Evolutionary conservation across 2,329 filamentous ascomycete species (phyloP).

Genomic region (Colletotrichum eremochloae): DNA sequence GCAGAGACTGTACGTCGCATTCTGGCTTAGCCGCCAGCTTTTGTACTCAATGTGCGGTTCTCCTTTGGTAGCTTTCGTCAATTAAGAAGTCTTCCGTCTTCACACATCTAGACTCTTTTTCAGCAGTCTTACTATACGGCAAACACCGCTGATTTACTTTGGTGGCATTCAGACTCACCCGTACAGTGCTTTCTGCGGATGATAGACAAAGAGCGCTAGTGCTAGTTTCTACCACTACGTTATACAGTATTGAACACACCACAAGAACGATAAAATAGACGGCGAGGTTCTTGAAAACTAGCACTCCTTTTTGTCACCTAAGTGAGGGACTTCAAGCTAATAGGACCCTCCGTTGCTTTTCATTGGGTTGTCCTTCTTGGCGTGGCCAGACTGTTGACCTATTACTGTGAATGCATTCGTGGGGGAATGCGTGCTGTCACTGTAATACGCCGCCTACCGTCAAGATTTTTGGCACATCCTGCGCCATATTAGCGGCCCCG

Average conservation of each 20-base stretch:
- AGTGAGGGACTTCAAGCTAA: no score
- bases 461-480: slow-evolving; percentile 31
- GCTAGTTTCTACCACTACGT: no score
- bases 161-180: not conserved
- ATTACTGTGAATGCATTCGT: slow-evolving; percentile 1
- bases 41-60: not conserved
- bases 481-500: slow-evolving; percentile 14
- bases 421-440: slow-evolving; percentile 27
- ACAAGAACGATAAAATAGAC: no score
- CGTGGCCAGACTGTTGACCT: no score
- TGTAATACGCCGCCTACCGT: slow-evolving; percentile 16
- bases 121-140: not conserved
- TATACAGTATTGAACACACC: no score
- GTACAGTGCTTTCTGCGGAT: no score
- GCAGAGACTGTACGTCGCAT: not conserved
- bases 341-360: no score
- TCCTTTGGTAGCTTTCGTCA: not conserved
- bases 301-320: no score
- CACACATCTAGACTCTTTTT: not conserved
- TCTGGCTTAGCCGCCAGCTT: no score
- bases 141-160: not conserved
- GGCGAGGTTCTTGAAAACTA: no score
- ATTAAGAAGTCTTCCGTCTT: not conserved
- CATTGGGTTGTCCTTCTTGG: no score
- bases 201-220: no score